phyloP scores from a whole-genome alignment of 2,329 filamentous ascomycete species.

The Pezicula carpinea region DNA sequence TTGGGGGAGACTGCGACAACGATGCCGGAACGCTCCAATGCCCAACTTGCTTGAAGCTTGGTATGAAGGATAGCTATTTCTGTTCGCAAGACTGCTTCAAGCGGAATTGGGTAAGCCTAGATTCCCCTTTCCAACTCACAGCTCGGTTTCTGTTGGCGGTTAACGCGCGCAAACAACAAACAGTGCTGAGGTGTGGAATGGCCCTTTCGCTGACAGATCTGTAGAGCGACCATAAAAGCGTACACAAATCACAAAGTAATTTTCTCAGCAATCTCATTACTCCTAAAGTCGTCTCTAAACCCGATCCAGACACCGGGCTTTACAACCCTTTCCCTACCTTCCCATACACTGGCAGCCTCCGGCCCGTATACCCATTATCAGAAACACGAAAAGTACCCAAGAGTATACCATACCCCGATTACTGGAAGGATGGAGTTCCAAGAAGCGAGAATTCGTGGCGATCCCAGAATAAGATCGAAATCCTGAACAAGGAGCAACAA shows the following conservation, averaged over 20 bases:
- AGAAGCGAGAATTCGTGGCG: conserved; percentile 55
- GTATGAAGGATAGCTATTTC: conserved; percentile 86
- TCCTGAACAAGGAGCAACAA: conserved; percentile 74
- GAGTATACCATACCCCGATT: conserved; percentile 80
- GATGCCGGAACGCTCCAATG: conserved; percentile 85
- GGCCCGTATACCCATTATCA: conserved; percentile 85
- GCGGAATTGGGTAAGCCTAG: conserved; percentile 82
- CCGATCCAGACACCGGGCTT: conserved; percentile 81
- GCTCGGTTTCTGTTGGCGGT: too few relatives aligned
- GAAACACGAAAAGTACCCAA: conserved; percentile 68
- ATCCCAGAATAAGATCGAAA: conserved; percentile 73
- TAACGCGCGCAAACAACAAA: neutral
- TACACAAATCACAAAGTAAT: conserved; percentile 77
- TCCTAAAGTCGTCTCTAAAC: conserved; percentile 84
- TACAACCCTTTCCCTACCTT: conserved; percentile 93
- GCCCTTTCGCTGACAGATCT: conserved; percentile 10
- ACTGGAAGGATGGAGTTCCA: conserved; percentile 77
- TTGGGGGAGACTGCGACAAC: conserved; percentile 79
- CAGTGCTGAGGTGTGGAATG: neutral
- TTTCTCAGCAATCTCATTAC: conserved; percentile 69
- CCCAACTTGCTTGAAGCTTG: conserved; percentile 88
- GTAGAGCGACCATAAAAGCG: conserved; percentile 75
- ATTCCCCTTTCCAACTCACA: neutral
- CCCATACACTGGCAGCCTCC: conserved; percentile 72
- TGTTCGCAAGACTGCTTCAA: conserved; percentile 99